phyloP scores from a whole-genome alignment of 306 rosid genomes.

The Quercus dentata region DNA sequence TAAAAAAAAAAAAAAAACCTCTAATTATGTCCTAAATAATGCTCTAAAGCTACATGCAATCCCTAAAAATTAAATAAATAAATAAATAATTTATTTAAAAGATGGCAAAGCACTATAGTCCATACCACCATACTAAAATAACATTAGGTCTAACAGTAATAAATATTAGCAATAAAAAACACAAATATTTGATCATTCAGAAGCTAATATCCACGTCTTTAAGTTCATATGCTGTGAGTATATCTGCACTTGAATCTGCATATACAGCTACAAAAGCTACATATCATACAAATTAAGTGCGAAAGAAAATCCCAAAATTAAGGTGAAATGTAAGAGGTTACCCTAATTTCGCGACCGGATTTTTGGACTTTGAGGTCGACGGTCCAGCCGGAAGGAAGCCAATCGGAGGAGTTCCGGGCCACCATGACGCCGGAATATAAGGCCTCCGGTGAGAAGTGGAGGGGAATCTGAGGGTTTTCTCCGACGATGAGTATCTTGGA shows the following conservation, averaged over 20 bases:
- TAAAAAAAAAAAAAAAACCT: too few species aligned
- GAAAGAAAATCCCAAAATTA: background rate
- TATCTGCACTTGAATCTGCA: background rate
- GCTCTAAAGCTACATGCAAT: too few species aligned
- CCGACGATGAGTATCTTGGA: background rate
- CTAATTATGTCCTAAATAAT: too few species aligned
- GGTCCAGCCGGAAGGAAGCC: constrained; percentile 55
- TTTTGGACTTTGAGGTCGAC: constrained; percentile 32
- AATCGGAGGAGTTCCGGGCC: constrained; percentile 33
- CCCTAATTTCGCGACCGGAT: constrained; percentile 44
- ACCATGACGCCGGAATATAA: constrained; percentile 14
- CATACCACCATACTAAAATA: background rate
- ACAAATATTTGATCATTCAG: background rate
- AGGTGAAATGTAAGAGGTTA: constrained; percentile 11
- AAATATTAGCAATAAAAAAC: too few species aligned
- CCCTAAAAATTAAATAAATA: too few species aligned
- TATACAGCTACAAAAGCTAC: background rate
- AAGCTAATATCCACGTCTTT: background rate
- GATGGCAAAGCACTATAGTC: background rate
- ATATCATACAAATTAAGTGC: background rate
- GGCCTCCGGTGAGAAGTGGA: background rate
- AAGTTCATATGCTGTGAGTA: background rate
- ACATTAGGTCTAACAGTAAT: background rate
- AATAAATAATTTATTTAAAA: too few species aligned
- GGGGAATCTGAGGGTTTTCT: constrained; percentile 16